These are phyloP conservation scores for Neospora caninum DNA, from an alignment of 169 alveolate genomes.

Conservation along the genomic window DNA sequence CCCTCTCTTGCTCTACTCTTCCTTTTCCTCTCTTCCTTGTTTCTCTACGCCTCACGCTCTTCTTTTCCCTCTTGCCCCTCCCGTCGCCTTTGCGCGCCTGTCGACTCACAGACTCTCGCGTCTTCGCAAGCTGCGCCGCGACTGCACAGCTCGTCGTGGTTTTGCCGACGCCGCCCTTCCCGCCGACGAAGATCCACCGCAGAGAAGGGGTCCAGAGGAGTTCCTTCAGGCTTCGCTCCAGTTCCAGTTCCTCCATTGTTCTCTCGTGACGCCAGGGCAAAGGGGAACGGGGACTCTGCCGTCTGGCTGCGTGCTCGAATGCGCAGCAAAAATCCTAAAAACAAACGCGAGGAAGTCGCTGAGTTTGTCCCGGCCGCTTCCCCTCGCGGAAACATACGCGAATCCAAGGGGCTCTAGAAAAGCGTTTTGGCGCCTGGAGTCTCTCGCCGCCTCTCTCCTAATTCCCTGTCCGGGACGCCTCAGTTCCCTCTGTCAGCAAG, in stretches of 20 bases:
- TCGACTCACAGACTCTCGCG: slow-evolving; percentile 90
- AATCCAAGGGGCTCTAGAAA: no score
- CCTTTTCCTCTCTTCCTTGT: not conserved
- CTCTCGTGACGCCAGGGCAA: not conserved
- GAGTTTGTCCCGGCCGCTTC: no score
- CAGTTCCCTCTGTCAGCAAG: no score
- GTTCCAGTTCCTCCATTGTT: slow-evolving; percentile 38
- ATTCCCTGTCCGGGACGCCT: no score
- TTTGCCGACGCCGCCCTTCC: slow-evolving; percentile 99
- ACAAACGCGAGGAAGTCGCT: no score
- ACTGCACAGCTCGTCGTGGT: slow-evolving; percentile 97
- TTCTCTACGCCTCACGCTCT: no score
- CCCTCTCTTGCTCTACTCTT: slow-evolving; percentile 2
- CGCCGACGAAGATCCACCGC: slow-evolving; percentile 98
- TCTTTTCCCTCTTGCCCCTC: not conserved
- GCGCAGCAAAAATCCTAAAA: no score
- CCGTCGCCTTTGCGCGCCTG: not conserved
- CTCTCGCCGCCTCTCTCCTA: no score
- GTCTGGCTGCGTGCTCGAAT: no score
- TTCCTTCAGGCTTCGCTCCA: slow-evolving; percentile 56
- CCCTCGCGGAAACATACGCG: no score
- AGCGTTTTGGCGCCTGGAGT: no score
- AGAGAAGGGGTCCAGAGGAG: slow-evolving; percentile 72
- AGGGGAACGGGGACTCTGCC: no score
- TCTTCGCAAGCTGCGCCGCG: slow-evolving; percentile 92